Conservation (phyloP, 2,329 filamentous ascomycete genomes). For the Fusarium pseudocircinatum region DNA sequence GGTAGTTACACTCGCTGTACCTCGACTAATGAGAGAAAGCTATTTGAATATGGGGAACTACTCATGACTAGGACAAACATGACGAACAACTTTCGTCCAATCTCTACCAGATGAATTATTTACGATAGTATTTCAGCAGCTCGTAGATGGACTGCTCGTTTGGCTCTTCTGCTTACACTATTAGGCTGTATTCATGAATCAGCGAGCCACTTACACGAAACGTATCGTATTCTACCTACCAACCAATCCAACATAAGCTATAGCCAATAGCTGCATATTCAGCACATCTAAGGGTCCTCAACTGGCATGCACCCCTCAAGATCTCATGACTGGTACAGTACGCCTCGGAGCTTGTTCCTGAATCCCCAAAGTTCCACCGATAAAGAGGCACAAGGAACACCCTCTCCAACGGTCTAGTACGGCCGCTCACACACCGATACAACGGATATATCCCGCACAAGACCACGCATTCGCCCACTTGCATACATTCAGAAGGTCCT, state of each 20-base stretch:
- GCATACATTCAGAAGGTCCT: not conserved
- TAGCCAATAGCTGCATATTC: not conserved
- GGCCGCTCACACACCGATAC: conserved; percentile 14
- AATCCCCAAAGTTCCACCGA: conserved; percentile 10
- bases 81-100: not conserved
- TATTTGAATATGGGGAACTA: not conserved
- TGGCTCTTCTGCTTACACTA: not conserved
- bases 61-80: not conserved
- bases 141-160: not conserved
- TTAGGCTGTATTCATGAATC: not conserved
- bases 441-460: conserved; percentile 12
- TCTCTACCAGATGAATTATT: not conserved
- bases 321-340: not conserved
- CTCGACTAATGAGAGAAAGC: not conserved
- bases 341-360: conserved; percentile 10
- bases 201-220: conserved; percentile 1
- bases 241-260: not conserved
- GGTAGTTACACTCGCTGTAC: conserved; percentile 17
- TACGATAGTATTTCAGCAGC: not conserved
- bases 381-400: conserved; percentile 4
- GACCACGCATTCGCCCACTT: conserved; percentile 20
- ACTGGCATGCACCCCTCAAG: conserved; percentile 2
- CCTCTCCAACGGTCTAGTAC: conserved; percentile 8
- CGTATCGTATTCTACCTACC: not conserved
- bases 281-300: not conserved